Base-by-base conservation (phyloP, 345 rosid species). In the Erodium maritimum region DNA sequence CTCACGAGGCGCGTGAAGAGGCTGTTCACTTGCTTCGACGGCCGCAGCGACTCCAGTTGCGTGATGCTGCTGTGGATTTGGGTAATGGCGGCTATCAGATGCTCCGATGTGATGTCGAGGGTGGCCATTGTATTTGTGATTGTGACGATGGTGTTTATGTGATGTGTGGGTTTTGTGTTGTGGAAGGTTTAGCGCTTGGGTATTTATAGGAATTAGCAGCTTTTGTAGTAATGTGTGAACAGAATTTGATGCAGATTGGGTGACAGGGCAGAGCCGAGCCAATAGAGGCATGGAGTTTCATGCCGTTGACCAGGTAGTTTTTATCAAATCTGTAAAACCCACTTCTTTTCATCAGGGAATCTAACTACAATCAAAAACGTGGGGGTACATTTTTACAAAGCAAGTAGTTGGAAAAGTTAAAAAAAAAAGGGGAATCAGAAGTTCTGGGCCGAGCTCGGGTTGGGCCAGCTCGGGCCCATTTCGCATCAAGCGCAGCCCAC, bases 1-100 rank as follows among this genome's bases (percentile, higher is more conserved):
- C 60, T 66, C n/a, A 69, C 74, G 18, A 73, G 77, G 11, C 50
- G 53, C 6, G 69, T 58, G 45, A 69, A 54, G 51, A 73, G 74
- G 58, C 2, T 45, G 23, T 73, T 66, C 22, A 73, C 66, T 63
- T 69, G 54, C 52, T 60, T 69, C 3, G 71, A 69, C 17, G 77
- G 69, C 20, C 33, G 63, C 46, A 73, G 21, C 0, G 71, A 65
- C 3, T 63, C 73, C 12, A 73, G 78, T 29, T 64, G 63, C 42
- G 63, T 59, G 17, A 73, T 48, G 57, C 52, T 58, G 2, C 48
- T 22, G 37, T 68, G 69, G 52, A 73, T 61, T 61, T 68, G 64
- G 19, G 4, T 65, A 34, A 68, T 52, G 21, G 33, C 61, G 57
- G 69, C 64, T 25, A 73, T 50, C 16, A 73, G 69, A 4, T 21